A percentile compares a stretch with the other conserved stretches of the same genome.
phyloP scores from a whole-genome alignment of 305 asterid species.

The Fraxinus latifolia region DNA sequence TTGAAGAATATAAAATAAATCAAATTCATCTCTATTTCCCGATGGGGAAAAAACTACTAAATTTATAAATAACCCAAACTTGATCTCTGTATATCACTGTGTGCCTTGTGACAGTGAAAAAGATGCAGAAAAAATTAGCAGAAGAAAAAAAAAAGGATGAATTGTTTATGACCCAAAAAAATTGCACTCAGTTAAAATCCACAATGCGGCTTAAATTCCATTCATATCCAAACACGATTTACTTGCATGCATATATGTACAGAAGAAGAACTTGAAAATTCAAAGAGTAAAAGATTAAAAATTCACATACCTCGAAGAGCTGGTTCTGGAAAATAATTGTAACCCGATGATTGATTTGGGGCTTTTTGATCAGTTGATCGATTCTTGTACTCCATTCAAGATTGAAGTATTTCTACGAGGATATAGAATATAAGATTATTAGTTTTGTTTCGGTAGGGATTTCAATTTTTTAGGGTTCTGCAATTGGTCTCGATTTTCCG shows the following conservation, averaged over 20 bases:
- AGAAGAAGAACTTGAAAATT: neutral
- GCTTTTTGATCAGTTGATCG: slow-evolving; percentile 15
- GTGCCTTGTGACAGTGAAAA: neutral
- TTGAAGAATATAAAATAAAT: neutral
- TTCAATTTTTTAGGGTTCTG: neutral
- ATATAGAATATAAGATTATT: neutral
- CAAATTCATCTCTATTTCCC: neutral
- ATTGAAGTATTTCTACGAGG: neutral
- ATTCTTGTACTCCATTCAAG: slow-evolving; percentile 25
- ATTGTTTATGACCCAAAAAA: neutral
- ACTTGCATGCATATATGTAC: neutral
- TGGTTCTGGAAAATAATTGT: slow-evolving; percentile 10
- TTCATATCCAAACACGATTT: neutral
- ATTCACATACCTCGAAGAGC: slow-evolving; percentile 26
- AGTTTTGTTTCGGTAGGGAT: neutral
- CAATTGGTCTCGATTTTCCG: neutral
- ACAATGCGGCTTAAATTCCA: slow-evolving; percentile 7
- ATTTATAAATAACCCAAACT: neutral
- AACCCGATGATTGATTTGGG: slow-evolving; percentile 18
- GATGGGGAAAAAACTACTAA: neutral
- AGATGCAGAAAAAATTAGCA: neutral
- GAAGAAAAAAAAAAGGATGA: neutral
- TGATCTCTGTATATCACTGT: neutral
- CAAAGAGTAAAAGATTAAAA: neutral
- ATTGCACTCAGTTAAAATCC: slow-evolving; percentile 2